phyloP scores from a whole-genome alignment of 257 asterid genomes.

The Salvia miltiorrhiza region DNA sequence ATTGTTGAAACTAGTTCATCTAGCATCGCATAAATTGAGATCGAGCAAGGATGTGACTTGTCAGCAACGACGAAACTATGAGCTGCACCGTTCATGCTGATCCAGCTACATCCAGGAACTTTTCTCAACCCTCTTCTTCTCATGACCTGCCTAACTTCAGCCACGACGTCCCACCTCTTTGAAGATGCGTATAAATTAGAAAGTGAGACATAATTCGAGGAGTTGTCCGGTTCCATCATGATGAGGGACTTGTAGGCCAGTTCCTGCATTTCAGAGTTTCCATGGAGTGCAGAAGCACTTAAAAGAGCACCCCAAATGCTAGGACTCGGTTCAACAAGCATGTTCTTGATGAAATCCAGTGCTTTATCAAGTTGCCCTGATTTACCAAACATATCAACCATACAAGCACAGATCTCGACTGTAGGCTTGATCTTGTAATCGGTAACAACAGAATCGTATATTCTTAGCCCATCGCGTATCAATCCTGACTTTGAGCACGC shows the following conservation, averaged over 20 bases:
- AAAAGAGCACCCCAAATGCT: constrained; percentile 73
- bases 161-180: constrained; percentile 56
- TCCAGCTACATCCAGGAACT: constrained; percentile 69
- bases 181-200: constrained; percentile 63
- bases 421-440: constrained; percentile 38
- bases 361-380: constrained; percentile 54
- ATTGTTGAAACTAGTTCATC: constrained; percentile 45
- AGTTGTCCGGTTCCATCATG: constrained; percentile 52
- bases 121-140: constrained; percentile 56
- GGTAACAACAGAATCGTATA: constrained; percentile 35
- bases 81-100: constrained; percentile 42
- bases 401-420: constrained; percentile 59
- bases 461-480: constrained; percentile 43
- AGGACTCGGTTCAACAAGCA: constrained; percentile 52
- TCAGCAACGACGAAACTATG: constrained; percentile 58
- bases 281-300: constrained; percentile 47
- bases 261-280: constrained; percentile 45
- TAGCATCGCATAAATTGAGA: constrained; percentile 38
- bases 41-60: constrained; percentile 48
- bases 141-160: constrained; percentile 54
- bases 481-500: constrained; percentile 70
- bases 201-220: constrained; percentile 61
- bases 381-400: constrained; percentile 62
- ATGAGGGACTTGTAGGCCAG: constrained; percentile 53
- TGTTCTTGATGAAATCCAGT: constrained; percentile 40